Conservation (phyloP, 768 basidiomycete species). For the Lyophyllum decastes region DNA sequence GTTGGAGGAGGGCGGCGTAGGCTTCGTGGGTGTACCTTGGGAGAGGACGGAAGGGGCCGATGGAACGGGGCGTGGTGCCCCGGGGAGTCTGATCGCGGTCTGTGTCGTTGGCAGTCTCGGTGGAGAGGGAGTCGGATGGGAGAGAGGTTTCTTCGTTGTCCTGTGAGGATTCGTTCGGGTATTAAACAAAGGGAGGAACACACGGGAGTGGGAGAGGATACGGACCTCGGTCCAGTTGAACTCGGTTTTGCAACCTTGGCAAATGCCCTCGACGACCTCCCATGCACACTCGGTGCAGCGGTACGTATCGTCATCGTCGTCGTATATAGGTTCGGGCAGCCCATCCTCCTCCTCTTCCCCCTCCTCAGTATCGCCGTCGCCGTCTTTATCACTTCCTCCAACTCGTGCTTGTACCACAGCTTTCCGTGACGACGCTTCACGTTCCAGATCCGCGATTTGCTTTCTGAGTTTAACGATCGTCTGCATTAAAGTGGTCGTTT, state of each 20-base stretch:
- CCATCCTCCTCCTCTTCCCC: neutral
- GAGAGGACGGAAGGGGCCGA: constrained; percentile 6
- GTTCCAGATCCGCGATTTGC: neutral
- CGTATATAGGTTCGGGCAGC: constrained; percentile 30
- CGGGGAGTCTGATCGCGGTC: constrained; percentile 27
- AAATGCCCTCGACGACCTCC: constrained; percentile 32
- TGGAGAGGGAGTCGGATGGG: constrained; percentile 13
- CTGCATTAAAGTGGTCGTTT: neutral
- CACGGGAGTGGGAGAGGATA: neutral
- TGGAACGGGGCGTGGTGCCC: constrained; percentile 29
- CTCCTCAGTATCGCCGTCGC: neutral
- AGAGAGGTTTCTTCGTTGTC: neutral
- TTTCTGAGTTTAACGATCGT: neutral
- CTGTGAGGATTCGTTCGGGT: too few species aligned
- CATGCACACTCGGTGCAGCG: constrained; percentile 29
- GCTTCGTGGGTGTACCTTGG: constrained; percentile 17
- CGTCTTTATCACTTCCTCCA: neutral
- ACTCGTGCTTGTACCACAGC: neutral
- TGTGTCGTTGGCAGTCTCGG: constrained; percentile 20
- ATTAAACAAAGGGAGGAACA: too few species aligned
- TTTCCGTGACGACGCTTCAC: too few species aligned
- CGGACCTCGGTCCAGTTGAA: constrained; percentile 9
- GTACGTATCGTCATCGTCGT: constrained; percentile 19
- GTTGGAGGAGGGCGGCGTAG: constrained; percentile 28
- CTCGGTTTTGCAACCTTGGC: constrained; percentile 23